Conservation (phyloP, 345 rosid genomes). For the Viola odorata region DNA sequence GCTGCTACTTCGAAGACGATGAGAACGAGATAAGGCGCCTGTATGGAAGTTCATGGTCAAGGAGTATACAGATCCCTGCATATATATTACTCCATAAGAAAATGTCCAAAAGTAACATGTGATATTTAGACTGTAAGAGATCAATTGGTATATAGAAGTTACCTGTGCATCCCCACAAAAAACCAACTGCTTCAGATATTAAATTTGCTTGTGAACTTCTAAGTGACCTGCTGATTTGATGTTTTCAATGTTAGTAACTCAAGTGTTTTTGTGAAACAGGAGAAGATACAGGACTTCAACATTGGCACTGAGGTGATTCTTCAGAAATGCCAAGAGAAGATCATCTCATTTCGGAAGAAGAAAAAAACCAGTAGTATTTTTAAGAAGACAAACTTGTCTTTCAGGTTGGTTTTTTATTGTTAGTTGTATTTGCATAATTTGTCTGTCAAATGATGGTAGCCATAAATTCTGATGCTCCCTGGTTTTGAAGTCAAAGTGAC, state of each 20-base stretch:
- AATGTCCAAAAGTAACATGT: background rate
- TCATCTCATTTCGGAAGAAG: slow-evolving; percentile 52
- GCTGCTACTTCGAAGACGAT: slow-evolving; percentile 56
- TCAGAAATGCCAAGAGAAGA: slow-evolving; percentile 60
- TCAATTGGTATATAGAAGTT: slow-evolving; percentile 6
- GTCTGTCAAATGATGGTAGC: background rate
- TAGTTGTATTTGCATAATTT: background rate
- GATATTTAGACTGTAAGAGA: background rate
- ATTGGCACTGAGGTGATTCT: slow-evolving; percentile 50
- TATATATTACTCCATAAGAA: slow-evolving; percentile 9
- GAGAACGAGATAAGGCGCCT: slow-evolving; percentile 78
- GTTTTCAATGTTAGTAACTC: slow-evolving; percentile 19
- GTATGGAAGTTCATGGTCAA: slow-evolving; percentile 70
- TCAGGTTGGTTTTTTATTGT: slow-evolving; percentile 47
- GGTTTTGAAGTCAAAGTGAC: background rate
- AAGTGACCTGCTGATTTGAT: slow-evolving; percentile 4
- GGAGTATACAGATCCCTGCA: slow-evolving; percentile 81
- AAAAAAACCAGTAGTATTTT: slow-evolving; percentile 47
- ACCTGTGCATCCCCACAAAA: slow-evolving; percentile 96
- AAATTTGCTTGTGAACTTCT: background rate
- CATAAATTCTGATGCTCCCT: background rate
- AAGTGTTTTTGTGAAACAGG: slow-evolving; percentile 37
- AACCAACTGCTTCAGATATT: slow-evolving; percentile 2
- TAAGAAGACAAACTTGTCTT: slow-evolving; percentile 41
- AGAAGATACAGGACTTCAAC: slow-evolving; percentile 42